These are phyloP conservation scores for Stentor coeruleus DNA, from an alignment of 73 alveolate species.

Conservation along the genomic window DNA sequence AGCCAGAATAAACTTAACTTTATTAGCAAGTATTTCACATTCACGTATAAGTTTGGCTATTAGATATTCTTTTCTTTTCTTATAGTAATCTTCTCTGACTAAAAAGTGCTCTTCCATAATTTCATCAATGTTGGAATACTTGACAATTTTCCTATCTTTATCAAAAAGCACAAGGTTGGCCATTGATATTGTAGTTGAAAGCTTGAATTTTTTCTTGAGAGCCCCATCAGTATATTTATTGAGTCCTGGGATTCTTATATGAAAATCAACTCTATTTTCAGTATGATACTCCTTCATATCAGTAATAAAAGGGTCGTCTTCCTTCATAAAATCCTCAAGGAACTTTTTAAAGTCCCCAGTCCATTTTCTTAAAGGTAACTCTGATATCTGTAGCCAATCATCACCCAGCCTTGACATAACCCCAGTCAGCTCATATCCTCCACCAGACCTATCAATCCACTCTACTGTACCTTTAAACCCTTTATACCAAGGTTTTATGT, in stretches of 20 bases:
- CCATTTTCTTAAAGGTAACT: slow-evolving; percentile 94
- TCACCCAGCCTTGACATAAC: slow-evolving; percentile 65
- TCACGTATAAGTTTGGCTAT: slow-evolving; percentile 82
- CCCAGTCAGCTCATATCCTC: slow-evolving; percentile 78
- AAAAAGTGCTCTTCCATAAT: slow-evolving; percentile 88
- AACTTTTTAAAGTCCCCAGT: slow-evolving; percentile 88
- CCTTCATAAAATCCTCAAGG: slow-evolving; percentile 74
- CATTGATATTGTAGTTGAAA: slow-evolving; percentile 58
- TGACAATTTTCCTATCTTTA: slow-evolving; percentile 71
- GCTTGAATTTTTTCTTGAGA: slow-evolving; percentile 80
- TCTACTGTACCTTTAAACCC: slow-evolving; percentile 85
- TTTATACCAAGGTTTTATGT: slow-evolving; percentile 84
- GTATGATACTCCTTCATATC: slow-evolving; percentile 92
- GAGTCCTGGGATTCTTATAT: slow-evolving; percentile 52
- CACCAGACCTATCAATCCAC: slow-evolving; percentile 28
- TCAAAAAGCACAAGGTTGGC: slow-evolving; percentile 92
- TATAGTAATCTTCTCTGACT: slow-evolving; percentile 80
- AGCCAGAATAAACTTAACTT: slow-evolving; percentile 86
- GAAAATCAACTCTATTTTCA: slow-evolving; percentile 84
- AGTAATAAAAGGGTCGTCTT: slow-evolving; percentile 66
- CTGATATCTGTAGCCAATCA: slow-evolving; percentile 80
- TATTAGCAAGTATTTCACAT: slow-evolving; percentile 73
- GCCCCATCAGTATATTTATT: slow-evolving; percentile 42
- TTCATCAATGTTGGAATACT: slow-evolving; percentile 73
- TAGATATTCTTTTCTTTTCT: slow-evolving; percentile 87